A percentile compares a stretch with the other conserved stretches of the same genome.
These are phyloP conservation scores for Pseudomonodictys pantanalensis DNA, from an alignment of 495 filamentous ascomycete genomes.

Conservation along the genomic window DNA sequence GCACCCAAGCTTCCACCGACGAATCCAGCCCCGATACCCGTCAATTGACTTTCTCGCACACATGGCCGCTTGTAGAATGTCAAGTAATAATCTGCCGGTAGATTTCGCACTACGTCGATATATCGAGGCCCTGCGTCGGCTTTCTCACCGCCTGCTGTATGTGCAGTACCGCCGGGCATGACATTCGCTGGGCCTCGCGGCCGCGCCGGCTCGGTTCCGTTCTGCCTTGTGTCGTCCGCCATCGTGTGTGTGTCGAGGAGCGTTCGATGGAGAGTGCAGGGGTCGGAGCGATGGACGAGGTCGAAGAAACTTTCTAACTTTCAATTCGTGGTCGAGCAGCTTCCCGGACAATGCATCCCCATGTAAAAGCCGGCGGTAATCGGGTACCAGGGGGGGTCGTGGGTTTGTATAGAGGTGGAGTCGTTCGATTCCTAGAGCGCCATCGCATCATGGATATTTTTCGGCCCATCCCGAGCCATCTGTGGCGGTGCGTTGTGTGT, in stretches of 20 bases:
- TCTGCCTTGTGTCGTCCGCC: slow-evolving; percentile 53
- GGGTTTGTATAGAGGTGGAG: too few species aligned
- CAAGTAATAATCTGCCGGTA: slow-evolving; percentile 66
- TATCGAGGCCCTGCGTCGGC: slow-evolving; percentile 48
- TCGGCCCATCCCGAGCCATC: background rate
- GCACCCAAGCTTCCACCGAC: slow-evolving; percentile 67
- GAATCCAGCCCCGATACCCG: slow-evolving; percentile 76
- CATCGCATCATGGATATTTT: slow-evolving; percentile 20
- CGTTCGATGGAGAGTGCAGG: background rate
- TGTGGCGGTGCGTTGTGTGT: background rate
- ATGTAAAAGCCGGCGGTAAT: too few species aligned
- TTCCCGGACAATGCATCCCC: too few species aligned
- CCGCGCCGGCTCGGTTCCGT: background rate
- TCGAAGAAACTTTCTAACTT: too few species aligned
- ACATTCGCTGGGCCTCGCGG: slow-evolving; percentile 45
- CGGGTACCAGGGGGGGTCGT: too few species aligned
- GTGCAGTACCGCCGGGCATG: slow-evolving; percentile 33
- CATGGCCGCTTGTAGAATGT: slow-evolving; percentile 78
- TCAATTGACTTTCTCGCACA: slow-evolving; percentile 74
- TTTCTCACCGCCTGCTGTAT: slow-evolving; percentile 50
- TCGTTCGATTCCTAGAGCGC: background rate
- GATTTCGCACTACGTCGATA: slow-evolving; percentile 61
- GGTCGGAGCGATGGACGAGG: background rate
- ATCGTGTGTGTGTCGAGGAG: slow-evolving; percentile 41
- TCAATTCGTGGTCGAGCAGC: too few species aligned